These are phyloP conservation scores for Lepidium campestre DNA, from an alignment of 441 rosid species.

Conservation along the genomic window DNA sequence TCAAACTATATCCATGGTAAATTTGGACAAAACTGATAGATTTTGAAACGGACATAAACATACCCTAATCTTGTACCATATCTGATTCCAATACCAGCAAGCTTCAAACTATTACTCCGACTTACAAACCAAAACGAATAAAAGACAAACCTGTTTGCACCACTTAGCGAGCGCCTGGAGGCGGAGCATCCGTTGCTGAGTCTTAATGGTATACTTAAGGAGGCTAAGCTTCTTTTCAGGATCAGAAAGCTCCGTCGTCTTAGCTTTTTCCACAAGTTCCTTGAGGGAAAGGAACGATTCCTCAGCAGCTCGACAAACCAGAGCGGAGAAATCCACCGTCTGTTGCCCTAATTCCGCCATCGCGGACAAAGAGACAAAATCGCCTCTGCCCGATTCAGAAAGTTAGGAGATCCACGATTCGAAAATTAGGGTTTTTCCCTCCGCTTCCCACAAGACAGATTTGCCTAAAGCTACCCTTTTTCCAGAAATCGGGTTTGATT, in stretches of 20 bases:
- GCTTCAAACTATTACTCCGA: background rate
- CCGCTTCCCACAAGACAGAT: background rate
- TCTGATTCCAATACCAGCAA: background rate
- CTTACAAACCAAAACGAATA: background rate
- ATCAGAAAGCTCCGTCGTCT: constrained; percentile 69
- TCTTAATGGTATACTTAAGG: constrained; percentile 71
- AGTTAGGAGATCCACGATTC: constrained; percentile 3
- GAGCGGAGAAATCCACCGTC: constrained; percentile 75
- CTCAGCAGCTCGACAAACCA: constrained; percentile 76
- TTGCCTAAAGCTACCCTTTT: background rate
- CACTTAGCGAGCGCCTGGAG: constrained; percentile 94
- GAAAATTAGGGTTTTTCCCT: constrained; percentile 18
- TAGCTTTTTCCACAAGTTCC: constrained; percentile 77
- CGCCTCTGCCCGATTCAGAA: constrained; percentile 14
- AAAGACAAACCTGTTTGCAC: constrained; percentile 81
- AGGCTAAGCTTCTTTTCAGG: constrained; percentile 80
- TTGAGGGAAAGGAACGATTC: constrained; percentile 75
- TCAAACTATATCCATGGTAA: background rate
- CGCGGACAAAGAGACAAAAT: constrained; percentile 12
- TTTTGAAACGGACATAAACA: background rate
- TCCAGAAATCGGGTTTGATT: constrained; percentile 11
- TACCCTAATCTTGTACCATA: background rate
- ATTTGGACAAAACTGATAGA: background rate
- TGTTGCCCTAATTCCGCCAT: constrained; percentile 93
- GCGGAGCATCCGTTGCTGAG: constrained; percentile 93